Conservation (phyloP, 805 yeast species). For the Wickerhamomyces canadensis region DNA sequence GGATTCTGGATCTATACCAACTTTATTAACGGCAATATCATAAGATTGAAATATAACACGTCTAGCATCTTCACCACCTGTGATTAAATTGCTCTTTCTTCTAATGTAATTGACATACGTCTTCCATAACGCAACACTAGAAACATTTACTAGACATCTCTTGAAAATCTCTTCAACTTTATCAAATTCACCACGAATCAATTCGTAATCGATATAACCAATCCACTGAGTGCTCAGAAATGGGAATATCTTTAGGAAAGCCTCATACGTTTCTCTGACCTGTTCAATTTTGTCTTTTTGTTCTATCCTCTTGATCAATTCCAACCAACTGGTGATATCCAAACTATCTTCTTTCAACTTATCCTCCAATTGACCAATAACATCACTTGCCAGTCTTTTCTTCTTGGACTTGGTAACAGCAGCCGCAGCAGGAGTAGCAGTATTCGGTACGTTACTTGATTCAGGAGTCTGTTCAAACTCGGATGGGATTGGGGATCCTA, state of each 20-base stretch:
- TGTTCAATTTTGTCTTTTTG: constrained; percentile 54
- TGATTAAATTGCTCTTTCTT: constrained; percentile 56
- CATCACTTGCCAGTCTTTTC: constrained; percentile 33
- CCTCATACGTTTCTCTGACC: constrained; percentile 52
- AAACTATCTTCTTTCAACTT: constrained; percentile 45
- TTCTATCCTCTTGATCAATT: constrained; percentile 43
- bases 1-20: constrained; percentile 73
- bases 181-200: constrained; percentile 58
- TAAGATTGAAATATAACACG: constrained; percentile 72
- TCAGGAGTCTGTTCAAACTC: not conserved
- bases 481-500: not conserved
- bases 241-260: constrained; percentile 60
- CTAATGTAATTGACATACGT: constrained; percentile 76
- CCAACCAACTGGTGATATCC: constrained; percentile 52
- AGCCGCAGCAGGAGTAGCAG: not conserved
- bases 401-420: constrained; percentile 5
- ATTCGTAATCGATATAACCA: constrained; percentile 58
- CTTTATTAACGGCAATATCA: constrained; percentile 71
- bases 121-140: constrained; percentile 67
- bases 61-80: constrained; percentile 80
- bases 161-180: constrained; percentile 63
- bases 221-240: constrained; percentile 72
- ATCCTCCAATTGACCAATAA: constrained; percentile 55
- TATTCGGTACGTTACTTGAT: no score
- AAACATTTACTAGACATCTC: constrained; percentile 54